Evolutionary conservation across 2,329 filamentous ascomycete species (phyloP).

Genomic region (Phialocephala sp.): DNA sequence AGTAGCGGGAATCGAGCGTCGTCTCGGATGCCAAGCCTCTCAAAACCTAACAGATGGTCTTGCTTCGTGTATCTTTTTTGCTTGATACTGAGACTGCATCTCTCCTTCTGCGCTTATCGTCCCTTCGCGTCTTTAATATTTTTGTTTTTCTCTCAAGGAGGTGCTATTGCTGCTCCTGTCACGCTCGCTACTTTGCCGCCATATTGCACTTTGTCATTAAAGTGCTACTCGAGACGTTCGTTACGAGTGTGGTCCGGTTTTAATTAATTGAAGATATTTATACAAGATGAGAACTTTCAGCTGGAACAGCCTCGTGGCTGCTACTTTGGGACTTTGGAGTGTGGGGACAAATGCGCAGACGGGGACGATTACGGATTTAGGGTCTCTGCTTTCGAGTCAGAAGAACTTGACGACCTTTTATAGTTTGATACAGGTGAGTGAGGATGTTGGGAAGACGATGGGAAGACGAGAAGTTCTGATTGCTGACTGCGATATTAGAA

Average conservation of each 20-base stretch:
- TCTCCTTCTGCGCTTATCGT: background rate
- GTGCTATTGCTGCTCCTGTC: background rate
- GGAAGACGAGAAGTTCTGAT: background rate
- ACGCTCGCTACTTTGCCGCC: conserved; percentile 4
- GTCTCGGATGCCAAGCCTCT: background rate
- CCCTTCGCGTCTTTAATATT: background rate
- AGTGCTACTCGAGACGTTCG: background rate
- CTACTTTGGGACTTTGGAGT: conserved; percentile 26
- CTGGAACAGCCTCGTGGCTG: conserved; percentile 29
- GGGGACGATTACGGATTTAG: conserved; percentile 44
- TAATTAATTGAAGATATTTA: conserved; percentile 5
- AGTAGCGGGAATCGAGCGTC: background rate
- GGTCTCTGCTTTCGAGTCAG: conserved; percentile 47
- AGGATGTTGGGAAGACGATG: background rate
- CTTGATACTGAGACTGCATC: conserved; percentile 9
- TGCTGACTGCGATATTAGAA: conserved; percentile 43
- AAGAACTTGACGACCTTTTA: conserved; percentile 52
- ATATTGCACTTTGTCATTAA: background rate
- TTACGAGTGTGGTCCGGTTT: background rate
- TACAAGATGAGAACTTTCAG: conserved; percentile 1
- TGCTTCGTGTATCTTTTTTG: background rate
- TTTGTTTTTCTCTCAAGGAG: background rate
- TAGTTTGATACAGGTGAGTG: conserved; percentile 49
- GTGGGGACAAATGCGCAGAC: conserved; percentile 31
- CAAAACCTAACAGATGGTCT: background rate